Conservation (phyloP, 2,329 filamentous ascomycete species). For the Drechslerella coelobrocha region DNA sequence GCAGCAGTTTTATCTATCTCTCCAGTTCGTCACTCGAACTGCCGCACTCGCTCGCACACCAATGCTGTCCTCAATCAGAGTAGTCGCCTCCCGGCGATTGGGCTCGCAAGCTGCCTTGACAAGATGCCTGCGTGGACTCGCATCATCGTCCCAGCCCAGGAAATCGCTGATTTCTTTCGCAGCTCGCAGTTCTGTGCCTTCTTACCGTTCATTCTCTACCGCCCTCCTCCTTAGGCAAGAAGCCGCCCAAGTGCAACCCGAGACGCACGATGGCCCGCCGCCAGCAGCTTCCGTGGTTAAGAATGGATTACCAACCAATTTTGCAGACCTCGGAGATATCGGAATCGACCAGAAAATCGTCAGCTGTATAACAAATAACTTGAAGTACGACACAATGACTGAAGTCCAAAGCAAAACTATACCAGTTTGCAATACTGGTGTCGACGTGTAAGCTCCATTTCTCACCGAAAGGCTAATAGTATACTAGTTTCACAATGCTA, state of each 20-base stretch:
- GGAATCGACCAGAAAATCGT: slow-evolving; percentile 67
- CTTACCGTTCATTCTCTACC: slow-evolving; percentile 37
- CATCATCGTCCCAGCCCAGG: slow-evolving; percentile 2
- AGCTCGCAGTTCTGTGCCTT: slow-evolving; percentile 12
- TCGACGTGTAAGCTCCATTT: slow-evolving; percentile 73
- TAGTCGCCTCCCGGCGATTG: slow-evolving; percentile 35
- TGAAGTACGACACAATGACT: slow-evolving; percentile 86
- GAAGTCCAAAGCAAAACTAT: slow-evolving; percentile 89
- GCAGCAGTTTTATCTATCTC: neutral
- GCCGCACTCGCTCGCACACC: slow-evolving; percentile 6
- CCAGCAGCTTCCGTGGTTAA: neutral
- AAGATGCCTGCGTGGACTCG: slow-evolving; percentile 18
- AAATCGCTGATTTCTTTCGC: neutral
- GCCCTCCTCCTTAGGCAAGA: slow-evolving; percentile 21
- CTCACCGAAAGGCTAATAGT: slow-evolving; percentile 20
- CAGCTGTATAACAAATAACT: slow-evolving; percentile 70
- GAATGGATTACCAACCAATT: slow-evolving; percentile 14
- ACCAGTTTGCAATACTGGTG: slow-evolving; percentile 76
- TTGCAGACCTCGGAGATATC: slow-evolving; percentile 17
- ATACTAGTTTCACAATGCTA: slow-evolving; percentile 15
- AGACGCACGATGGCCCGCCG: neutral
- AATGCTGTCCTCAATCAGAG: slow-evolving; percentile 40
- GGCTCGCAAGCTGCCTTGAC: slow-evolving; percentile 3
- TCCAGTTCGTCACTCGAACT: slow-evolving; percentile 11
- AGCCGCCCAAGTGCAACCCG: slow-evolving; percentile 13